Evolutionary conservation across 1,284 basidiomycete genomes (phyloP), one percentile per base, ranked within the genome.

Genomic region (Rhodofomes roseus): DNA sequence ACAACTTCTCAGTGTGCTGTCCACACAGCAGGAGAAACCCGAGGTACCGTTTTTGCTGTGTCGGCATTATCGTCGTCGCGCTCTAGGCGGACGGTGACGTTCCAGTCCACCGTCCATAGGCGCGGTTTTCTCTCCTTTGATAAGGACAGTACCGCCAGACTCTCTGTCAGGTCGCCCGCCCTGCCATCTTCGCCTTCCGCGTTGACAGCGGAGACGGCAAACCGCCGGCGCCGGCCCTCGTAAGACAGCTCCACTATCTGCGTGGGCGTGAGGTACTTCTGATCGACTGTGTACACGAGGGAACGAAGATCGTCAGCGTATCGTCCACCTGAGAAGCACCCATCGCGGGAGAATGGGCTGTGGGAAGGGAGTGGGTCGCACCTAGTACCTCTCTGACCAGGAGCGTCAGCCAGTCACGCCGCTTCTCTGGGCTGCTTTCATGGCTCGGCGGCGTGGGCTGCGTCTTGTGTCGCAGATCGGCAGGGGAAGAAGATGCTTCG

Each of bases 231-330:
- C 56, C 70, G 67, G 29, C 85, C 83, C 74, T 93, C 86, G 69
- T 89, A 93, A 18, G 72, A 69, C 31, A 92, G 76, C 62, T 87
- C 80, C 56, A 93, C 64, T 4, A 80, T 76, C 70, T 90, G 89
- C 4, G 79, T 79, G 18, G 77, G 69, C 8, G 86, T 83, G 59
- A 95, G 72, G 68, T 88, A 92, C 70, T 87, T 89, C 22, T 90
- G 75, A 66, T 91, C 89, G 41, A 92, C 92, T 93, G 50, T 20
- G 44, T n/a, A 36, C 29, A 18, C 31, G 27, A 34, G 31, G 22
- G 52, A 7, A 54, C 36, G 18, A 39, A 1, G 31, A 37, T 31
- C 22, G 43, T 43, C 31, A 53, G 40, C 63, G 62, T 36, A 62
- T 36, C 14, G 40, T 58, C 54, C n/a, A 62, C 4, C 40, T 27